These are phyloP conservation scores for Hibiscus trionum DNA, from an alignment of 345 rosid genomes.

Conservation along the genomic window DNA sequence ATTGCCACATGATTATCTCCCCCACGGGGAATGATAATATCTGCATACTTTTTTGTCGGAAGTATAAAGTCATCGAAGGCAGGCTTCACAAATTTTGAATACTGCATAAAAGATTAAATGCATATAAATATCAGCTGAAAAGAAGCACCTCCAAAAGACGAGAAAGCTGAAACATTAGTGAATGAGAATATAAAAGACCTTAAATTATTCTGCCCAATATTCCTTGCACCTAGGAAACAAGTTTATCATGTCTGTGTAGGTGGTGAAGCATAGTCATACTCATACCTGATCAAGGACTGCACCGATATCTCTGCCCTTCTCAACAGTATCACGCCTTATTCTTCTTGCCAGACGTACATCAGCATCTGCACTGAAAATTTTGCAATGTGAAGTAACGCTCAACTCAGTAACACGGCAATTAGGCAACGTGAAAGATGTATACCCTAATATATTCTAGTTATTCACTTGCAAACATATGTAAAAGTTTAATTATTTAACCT, in stretches of 20 bases:
- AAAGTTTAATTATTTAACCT: constrained; percentile 41
- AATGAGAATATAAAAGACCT: neutral
- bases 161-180: neutral
- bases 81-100: constrained; percentile 97
- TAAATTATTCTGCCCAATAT: neutral
- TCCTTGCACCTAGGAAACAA: neutral
- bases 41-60: constrained; percentile 98
- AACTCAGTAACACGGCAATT: constrained; percentile 18
- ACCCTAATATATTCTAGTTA: constrained; percentile 4
- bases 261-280: constrained; percentile 21
- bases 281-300: constrained; percentile 88
- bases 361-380: constrained; percentile 79
- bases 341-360: constrained; percentile 98
- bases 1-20: constrained; percentile 98
- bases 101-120: constrained; percentile 52
- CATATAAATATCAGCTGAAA: constrained; percentile 6
- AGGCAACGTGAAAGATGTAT: neutral
- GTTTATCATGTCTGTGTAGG: neutral
- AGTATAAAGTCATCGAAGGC: constrained; percentile 99
- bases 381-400: constrained; percentile 30
- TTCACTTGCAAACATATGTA: neutral
- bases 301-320: constrained; percentile 83
- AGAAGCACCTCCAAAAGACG: neutral
- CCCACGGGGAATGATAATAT: constrained; percentile 98
- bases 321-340: constrained; percentile 84